Percentiles rank a stretch among this genome's conserved stretches.
Evolutionary conservation across 2,329 filamentous ascomycete species (phyloP).

Genomic region (Periconia macrospinosa): DNA sequence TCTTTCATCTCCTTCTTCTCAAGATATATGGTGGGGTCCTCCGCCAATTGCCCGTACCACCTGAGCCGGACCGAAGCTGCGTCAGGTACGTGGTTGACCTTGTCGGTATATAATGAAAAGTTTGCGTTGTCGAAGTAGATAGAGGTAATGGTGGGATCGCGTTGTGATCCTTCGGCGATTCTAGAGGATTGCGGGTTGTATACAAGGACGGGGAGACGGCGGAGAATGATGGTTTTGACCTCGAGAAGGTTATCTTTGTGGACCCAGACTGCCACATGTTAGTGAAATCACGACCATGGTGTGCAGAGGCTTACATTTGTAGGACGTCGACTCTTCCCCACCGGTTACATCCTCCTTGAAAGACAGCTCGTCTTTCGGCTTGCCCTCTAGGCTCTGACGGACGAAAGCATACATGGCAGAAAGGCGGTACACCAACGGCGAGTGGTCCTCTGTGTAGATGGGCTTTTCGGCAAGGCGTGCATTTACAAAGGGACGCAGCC

Average conservation of each 20-base stretch:
- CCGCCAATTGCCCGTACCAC: constrained; percentile 85
- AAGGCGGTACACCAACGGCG: constrained; percentile 81
- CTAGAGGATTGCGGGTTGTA: constrained; percentile 89
- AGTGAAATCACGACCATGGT: constrained; percentile 22
- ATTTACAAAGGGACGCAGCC: constrained; percentile 87
- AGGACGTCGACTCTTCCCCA: constrained; percentile 74
- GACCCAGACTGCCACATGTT: constrained; percentile 73
- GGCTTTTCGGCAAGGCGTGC: constrained; percentile 84
- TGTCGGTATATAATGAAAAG: constrained; percentile 84
- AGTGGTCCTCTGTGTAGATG: constrained; percentile 95
- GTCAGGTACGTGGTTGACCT: constrained; percentile 74
- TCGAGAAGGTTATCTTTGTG: constrained; percentile 94
- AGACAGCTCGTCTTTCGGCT: constrained; percentile 47
- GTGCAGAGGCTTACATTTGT: constrained; percentile 69
- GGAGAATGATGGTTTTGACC: constrained; percentile 93
- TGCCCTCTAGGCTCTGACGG: constrained; percentile 75
- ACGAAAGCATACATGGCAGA: constrained; percentile 97
- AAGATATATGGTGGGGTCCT: constrained; percentile 77
- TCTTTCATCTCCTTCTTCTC: constrained; percentile 87
- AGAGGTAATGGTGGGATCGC: constrained; percentile 88
- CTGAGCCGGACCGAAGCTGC: constrained; percentile 82
- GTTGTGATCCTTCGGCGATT: constrained; percentile 73
- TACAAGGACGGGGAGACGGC: constrained; percentile 85
- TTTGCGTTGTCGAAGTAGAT: constrained; percentile 91
- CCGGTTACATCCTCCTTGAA: constrained; percentile 46